Evolutionary conservation across 257 asterid genomes (phyloP), one percentile per base, ranked within the genome.

Genomic region (Apocynum venetum): DNA sequence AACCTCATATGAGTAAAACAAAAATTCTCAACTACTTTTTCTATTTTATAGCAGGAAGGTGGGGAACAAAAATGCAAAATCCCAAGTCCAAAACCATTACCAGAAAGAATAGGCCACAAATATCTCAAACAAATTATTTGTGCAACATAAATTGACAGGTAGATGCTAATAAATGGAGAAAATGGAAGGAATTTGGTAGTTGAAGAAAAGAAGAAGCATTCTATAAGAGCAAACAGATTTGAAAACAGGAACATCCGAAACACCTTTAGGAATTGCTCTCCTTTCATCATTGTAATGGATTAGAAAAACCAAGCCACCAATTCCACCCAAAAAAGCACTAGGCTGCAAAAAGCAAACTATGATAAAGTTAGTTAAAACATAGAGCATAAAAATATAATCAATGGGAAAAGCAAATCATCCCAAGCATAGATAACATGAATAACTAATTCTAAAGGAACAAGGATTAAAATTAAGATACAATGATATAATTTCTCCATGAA

Each of bases 251-350:
- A 79, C 38, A 10, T 69, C 44, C 35, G 19, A 43, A 78, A 44
- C 75, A 93, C 99, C 99, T 93, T 91, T 96, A 41, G 87, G 89
- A 75, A 93, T 88, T 49, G 91, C 98, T 87, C 99, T 88, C 87
- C 79, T 87, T 85, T 96, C 97, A 88, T 96, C 99, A 51, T 91
- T 96, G 79, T 84, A 81, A 84, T 90, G 98, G 71, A 96, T 81
- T 81, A 90, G 79, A 64, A 72, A 83, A 76, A 72, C 81, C 81
- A 90, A 76, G 67, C 98, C 97, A 80, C 96, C 88, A 83, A 96
- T 43, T 77, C 97, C 99, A 78, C 90, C 90, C 73, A 96, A 52
- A 77, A 81, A 79, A 76, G 91, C 80, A 86, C 88, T 90, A 86
- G 97, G 98, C 99, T 95, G 92, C 92, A 90, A 80, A 78, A 80